Base-by-base conservation (phyloP, 805 yeast species). In the Hemisphaericaspora nanyangensis region DNA sequence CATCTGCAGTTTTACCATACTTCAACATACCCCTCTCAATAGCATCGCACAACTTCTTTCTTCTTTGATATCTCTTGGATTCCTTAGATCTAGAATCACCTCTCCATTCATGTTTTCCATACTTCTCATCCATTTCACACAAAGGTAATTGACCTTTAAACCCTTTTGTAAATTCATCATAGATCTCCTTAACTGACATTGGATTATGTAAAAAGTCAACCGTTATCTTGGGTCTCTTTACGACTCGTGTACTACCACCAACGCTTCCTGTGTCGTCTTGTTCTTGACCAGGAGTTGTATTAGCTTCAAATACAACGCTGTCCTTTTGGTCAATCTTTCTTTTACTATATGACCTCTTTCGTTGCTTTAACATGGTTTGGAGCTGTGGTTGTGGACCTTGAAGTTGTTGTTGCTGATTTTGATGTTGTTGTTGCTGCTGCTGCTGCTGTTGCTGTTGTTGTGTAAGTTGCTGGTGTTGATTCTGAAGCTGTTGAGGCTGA, bases 41-140 rank as follows among this genome's bases (percentile, higher is more conserved):
- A 15, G 72, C 70, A 43, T 68, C 72, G 40, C 70, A 67, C 35
- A 68, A 53, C 48, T 68, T 63, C 44, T 66, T 68, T 29, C 74
- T 49, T 45, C 74, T 54, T 44, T 68, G 74, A 47, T 49, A 68
- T 41, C 74, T 51, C 50, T 68, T 68, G 15, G 66, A 58, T 41
- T 68, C 72, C 46, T 68, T 68, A 12, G 71, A 64, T 28, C 74
- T 51, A 6, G 70, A 63, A 47, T 68, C 72, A 18, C 74, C 74
- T 37, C 74, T 51, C 74, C 74, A 68, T 38, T 63, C 64, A 44
- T 63, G 61, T 44, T 68, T 68, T 16, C 74, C 74, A 46, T 60
- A 67, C 36, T 65, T 56, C 19, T 58, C 61, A 44, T 68, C 74
- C 63, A 68, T 59, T 31, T 67, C 70, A 31, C 64, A 52, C 31